Base-by-base conservation (phyloP, 768 basidiomycete genomes). In the Tulasnella calospora region DNA sequence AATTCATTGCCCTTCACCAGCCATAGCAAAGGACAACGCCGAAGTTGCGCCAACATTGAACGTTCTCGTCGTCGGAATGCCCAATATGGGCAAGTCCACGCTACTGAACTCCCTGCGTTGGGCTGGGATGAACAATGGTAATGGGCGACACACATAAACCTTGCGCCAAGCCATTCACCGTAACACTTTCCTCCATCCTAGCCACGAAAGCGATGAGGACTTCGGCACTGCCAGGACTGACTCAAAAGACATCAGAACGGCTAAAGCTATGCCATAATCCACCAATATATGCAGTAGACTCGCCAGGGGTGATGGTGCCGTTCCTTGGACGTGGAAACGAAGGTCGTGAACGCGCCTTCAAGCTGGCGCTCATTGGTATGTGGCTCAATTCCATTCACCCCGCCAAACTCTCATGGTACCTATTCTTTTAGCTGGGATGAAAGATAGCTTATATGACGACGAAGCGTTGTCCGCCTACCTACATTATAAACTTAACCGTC, bases 31-130 rank as follows among this genome's bases (percentile, higher is more conserved):
- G 81, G 86, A 87, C 57, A 88, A 91, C 83, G 90, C 90, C 73
- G 89, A 93, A 80, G 80, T 80, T 3, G 88, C 90, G 71, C 89
- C 90, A 81, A 93, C 93, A 83, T 85, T 94, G 81, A 95, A 96
- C 81, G 92, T 98, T 9, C 88, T 98, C 2, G 95, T 99, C 33
- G 92, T 98, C 79, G 98, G 98, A 33, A 99, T 99, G 97, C 98
- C 98, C 23, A 99, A 99, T 84, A 95, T 98, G 71, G 97, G 97
- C 57, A 99, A 99, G 85, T 98, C 96, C 19, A 96, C 94, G 2
- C 85, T 99, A 73, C 86, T 99, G 17, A 99, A 99, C 82, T 90
- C 95, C 0, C 87, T 99, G 36, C 89, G 97, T 61, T 91, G 89
- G 82, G 91, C 91, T 82, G 97, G 97, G 15, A 93, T 97, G 69